phyloP scores from a whole-genome alignment of 179 eudicot species.

The Patellifolia procumbens region DNA sequence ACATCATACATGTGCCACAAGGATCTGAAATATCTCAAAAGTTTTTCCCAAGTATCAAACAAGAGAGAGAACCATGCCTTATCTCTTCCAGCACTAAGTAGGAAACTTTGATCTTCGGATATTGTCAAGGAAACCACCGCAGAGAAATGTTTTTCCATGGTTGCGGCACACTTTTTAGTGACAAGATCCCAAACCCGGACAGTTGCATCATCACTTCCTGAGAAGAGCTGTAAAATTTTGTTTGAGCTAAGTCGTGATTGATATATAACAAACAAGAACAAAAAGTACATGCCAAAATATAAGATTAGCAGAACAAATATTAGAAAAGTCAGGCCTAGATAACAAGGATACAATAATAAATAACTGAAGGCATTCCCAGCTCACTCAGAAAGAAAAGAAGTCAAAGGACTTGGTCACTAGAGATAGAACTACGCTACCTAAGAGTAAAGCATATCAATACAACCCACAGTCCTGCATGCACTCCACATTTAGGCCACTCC shows the following conservation, averaged over 20 bases:
- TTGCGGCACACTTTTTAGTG: constrained; percentile 68
- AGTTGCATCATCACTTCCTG: constrained; percentile 84
- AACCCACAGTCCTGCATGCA: not conserved
- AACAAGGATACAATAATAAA: not conserved
- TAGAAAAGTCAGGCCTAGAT: not conserved
- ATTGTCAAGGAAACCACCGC: constrained; percentile 80
- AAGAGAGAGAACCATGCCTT: constrained; percentile 45
- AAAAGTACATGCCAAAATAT: not conserved
- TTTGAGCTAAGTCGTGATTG: not conserved
- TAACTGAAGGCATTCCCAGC: not conserved
- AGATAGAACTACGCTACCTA: not conserved
- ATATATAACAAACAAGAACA: not conserved
- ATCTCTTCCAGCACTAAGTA: constrained; percentile 93
- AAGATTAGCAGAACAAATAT: not conserved
- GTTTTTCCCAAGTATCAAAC: not conserved
- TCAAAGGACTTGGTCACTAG: not conserved
- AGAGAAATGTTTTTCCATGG: constrained; percentile 81
- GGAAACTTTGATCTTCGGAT: constrained; percentile 74
- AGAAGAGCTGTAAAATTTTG: constrained; percentile 58
- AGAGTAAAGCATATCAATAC: not conserved
- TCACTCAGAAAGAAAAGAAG: not conserved
- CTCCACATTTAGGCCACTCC: not conserved
- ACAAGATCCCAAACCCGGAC: constrained; percentile 87
- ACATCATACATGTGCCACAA: not conserved
- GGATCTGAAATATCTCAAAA: not conserved